Evolutionary conservation across 768 basidiomycete genomes (phyloP), one percentile per base, ranked within the genome.

Genomic region (Panaeolus papilionaceus): DNA sequence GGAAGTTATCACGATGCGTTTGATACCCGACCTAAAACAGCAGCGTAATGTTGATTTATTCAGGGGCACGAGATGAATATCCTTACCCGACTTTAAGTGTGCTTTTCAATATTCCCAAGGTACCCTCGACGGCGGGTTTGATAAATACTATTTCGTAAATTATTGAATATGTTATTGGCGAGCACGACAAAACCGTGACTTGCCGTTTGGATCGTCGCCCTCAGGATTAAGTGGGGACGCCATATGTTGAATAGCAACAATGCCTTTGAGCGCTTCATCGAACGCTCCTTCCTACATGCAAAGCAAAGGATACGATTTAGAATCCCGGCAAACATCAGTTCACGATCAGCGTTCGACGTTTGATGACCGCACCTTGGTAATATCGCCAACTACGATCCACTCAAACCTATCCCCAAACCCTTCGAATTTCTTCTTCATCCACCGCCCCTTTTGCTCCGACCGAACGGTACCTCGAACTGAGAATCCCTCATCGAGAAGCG

Each of bases 211-310:
- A 61, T 88, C 82, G n/a, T 80, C 79, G 1, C 79, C 80, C 1
- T 82, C 76, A 38, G 81, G 71, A 64, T 83, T 78, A 70, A 88
- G 82, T 1, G 92, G 91, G 1, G 90, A 91, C 0, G 91, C 91
- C 2, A 83, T 87, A 72, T 93, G 92, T 42, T 81, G 83, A 66
- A 95, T 86, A 0, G 85, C 94, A 67, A 92, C 88, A 14, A 94
- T 88, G 0, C 85, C 92, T 74, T 88, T 85, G 65, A 94, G 90
- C 1, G 89, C 92, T 65, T 92, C 88, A 74, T 95, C 92, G 69
- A 94, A 95, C 0, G 90, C 91, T 4, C 86, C 87, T 3, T 84
- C 84, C 88, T 89, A 68, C 9, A 37, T 33, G 33, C 33, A 3
- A 33, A 33, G 2, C 3, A 33, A 33, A 33, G 33, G 33, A 33